phyloP scores from a whole-genome alignment of 2,329 filamentous ascomycete species.

The Beauveria bassiana region DNA sequence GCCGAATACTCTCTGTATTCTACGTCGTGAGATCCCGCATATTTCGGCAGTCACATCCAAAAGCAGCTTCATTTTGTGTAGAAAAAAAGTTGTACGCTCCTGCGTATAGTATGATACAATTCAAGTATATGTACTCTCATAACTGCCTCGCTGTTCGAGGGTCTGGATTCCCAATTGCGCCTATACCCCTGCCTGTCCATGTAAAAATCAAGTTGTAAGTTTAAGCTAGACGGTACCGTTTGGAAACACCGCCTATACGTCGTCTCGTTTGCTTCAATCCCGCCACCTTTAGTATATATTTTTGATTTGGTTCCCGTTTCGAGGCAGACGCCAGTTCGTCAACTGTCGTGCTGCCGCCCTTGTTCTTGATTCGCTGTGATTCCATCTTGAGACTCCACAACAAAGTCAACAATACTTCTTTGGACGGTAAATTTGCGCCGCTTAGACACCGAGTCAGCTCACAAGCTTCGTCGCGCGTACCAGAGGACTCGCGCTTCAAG shows the following conservation, averaged over 20 bases:
- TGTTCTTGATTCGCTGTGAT: constrained; percentile 27
- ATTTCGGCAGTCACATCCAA: neutral
- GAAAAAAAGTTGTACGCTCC: neutral
- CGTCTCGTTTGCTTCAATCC: constrained; percentile 13
- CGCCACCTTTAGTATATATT: constrained; percentile 18
- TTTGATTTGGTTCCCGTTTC: constrained; percentile 17
- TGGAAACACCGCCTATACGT: constrained; percentile 11
- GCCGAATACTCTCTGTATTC: too few species aligned
- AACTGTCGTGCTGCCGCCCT: constrained; percentile 14
- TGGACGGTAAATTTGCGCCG: constrained; percentile 35
- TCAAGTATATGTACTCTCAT: neutral
- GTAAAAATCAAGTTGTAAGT: constrained; percentile 5
- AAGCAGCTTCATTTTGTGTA: neutral
- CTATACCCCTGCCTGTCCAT: constrained; percentile 11
- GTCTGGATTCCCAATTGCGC: constrained; percentile 12
- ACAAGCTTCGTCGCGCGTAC: constrained; percentile 29
- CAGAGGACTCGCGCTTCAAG: constrained; percentile 24
- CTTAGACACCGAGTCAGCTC: constrained; percentile 30
- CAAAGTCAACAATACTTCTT: constrained; percentile 40
- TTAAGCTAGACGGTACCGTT: constrained; percentile 19
- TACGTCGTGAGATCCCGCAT: too few species aligned
- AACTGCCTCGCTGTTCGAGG: constrained; percentile 5
- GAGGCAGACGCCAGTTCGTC: constrained; percentile 20
- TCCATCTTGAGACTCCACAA: constrained; percentile 39
- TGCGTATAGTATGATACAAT: constrained; percentile 6